Evolutionary conservation across 2,329 filamentous ascomycete genomes (phyloP), one percentile per base, ranked within the genome.

Genomic region (Aspergillus transmontanensis): DNA sequence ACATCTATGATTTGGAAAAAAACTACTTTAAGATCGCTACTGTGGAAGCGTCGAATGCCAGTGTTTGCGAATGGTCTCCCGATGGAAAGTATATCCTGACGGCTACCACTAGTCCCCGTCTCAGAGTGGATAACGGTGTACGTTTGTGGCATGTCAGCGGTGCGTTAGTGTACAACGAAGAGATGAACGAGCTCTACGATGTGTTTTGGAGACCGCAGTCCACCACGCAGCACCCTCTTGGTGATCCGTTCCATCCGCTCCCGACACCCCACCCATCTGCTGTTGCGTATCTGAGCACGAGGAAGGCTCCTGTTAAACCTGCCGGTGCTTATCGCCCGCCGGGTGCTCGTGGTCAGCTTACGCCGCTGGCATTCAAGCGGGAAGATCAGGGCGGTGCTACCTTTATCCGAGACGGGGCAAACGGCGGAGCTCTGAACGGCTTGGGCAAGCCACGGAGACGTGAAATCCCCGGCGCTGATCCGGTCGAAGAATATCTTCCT

Each of bases 281-380:
- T 12, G 80, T 91, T 39, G 87, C 89, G 1, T 97, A 93, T 73
- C 84, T 97, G 58, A 90, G 89, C 68, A 94, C 90, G 4, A 89
- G 92, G 72, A 98, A 98, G 86, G 94, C 94, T 4, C 94, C 95
- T 5, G 95, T 93, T 65, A 99, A 99, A 83, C 93, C 95, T 51
- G 93, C 92, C n/a, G 95, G 95, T 69, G 95, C 95, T 3, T 99
- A 99, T 78, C 90, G 95, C 54, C 95, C 95, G 45, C 95, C 95
- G 3, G 95, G 95, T 69, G 95, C 95, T 32, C 91, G 95, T 69
- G 95, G 95, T 58, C 89, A 91, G 66, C 86, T 89, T 59, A 98
- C 95, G 0, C 95, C 95, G 11, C 84, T 98, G 66, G 92, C 95
- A 71, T 99, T 98, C 84, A 96, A 96, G 85, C 93, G 95, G 62